Conservation (phyloP, 257 asterid species). For the Forsythia viridissima region DNA sequence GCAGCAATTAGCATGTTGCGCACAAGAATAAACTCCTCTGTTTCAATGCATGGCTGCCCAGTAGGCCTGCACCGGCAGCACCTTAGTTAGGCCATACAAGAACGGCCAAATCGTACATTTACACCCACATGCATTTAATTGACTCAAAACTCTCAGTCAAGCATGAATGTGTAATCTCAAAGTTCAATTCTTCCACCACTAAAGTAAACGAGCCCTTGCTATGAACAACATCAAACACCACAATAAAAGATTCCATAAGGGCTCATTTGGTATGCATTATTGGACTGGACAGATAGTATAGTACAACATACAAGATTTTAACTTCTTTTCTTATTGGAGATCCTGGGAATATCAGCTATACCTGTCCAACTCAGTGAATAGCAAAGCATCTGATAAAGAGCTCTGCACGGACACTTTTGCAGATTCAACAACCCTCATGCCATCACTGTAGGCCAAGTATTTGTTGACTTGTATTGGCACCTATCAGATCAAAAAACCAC, state of each 20-base stretch:
- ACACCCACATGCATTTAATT: neutral
- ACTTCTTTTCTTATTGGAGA: neutral
- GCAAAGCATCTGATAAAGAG: conserved; percentile 32
- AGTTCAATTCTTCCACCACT: neutral
- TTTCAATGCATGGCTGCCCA: conserved; percentile 49
- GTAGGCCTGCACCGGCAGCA: conserved; percentile 35
- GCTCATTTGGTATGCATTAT: neutral
- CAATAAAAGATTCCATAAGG: neutral
- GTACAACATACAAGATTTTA: neutral
- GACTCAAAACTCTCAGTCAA: neutral
- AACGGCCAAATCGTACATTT: neutral
- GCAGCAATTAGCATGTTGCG: conserved; percentile 61
- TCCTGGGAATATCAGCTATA: neutral
- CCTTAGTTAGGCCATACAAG: neutral
- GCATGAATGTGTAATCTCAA: neutral
- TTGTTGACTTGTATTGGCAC: conserved; percentile 67
- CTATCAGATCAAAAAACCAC: conserved; percentile 21
- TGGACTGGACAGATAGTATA: neutral
- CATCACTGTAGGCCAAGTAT: conserved; percentile 53
- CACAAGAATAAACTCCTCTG: conserved; percentile 52
- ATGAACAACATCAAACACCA: neutral
- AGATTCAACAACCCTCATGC: conserved; percentile 53
- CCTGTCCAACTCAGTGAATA: conserved; percentile 48
- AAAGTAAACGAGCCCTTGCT: neutral
- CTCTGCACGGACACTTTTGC: conserved; percentile 34